These are phyloP conservation scores for Auricularia heimuer DNA, from an alignment of 768 basidiomycete species.

Conservation along the genomic window DNA sequence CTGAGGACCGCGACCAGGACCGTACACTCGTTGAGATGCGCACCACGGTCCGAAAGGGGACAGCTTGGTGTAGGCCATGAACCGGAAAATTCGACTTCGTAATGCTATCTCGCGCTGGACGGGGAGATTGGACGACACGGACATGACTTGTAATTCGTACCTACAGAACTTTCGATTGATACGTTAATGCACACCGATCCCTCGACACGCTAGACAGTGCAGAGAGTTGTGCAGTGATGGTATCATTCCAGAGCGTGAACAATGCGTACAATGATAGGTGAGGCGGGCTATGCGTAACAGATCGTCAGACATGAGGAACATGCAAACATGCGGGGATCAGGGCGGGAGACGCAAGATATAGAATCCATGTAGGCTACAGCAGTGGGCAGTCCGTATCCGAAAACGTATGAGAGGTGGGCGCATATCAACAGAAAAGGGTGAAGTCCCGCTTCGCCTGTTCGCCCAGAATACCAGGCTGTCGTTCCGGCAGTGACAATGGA, in stretches of 20 bases:
- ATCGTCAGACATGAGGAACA: background rate
- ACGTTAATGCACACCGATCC: too few species aligned
- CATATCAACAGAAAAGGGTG: background rate
- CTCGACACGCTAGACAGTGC: background rate
- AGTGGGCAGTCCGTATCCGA: background rate
- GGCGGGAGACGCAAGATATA: background rate
- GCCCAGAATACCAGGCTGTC: background rate
- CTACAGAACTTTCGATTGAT: too few species aligned
- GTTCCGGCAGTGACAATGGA: background rate
- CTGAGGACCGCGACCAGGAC: background rate
- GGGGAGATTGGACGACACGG: too few species aligned
- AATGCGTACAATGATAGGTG: background rate
- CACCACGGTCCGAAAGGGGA: background rate
- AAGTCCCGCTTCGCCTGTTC: background rate
- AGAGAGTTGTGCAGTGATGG: background rate
- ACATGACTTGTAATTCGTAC: too few species aligned
- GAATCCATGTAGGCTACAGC: background rate
- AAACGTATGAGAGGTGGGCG: background rate
- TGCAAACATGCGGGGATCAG: background rate
- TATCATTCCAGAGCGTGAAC: background rate
- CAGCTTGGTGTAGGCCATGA: background rate
- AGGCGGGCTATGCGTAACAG: background rate
- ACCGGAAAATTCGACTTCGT: too few species aligned
- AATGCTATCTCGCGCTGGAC: too few species aligned
- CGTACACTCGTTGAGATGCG: background rate